Percentiles rank a stretch among this genome's conserved stretches.
phyloP scores from a whole-genome alignment of 23 red algal species.

The Chondrus crispus region DNA sequence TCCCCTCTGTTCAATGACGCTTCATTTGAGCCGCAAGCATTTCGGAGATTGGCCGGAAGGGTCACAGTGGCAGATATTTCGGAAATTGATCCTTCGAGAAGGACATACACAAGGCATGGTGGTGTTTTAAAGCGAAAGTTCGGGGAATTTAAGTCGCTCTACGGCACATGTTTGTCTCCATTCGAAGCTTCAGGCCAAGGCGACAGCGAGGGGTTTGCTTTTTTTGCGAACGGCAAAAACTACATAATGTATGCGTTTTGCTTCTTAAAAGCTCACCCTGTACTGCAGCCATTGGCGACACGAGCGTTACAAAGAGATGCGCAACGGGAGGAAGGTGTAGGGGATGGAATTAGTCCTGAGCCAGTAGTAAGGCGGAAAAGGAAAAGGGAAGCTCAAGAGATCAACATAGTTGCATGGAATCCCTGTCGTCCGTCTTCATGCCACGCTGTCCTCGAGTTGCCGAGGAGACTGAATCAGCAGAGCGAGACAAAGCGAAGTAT shows the following conservation, averaged over 20 bases:
- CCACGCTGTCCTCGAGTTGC: background rate
- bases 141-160: background rate
- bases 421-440: background rate
- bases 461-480: too few relatives aligned
- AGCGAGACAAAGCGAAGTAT: too few relatives aligned
- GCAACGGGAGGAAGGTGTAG: background rate
- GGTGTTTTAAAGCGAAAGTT: background rate
- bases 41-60: background rate
- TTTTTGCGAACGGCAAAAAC: background rate
- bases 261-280: background rate
- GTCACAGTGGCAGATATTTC: background rate
- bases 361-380: background rate
- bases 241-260: background rate
- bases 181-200: background rate
- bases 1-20: background rate
- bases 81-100: background rate
- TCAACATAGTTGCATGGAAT: background rate
- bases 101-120: background rate
- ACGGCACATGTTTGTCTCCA: background rate
- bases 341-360: background rate
- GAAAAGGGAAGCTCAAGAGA: background rate
- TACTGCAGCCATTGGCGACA: background rate
- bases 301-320: background rate
- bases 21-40: background rate
- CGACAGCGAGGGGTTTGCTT: background rate